These are phyloP conservation scores for Phialocephala subalpina DNA, from an alignment of 2,329 filamentous ascomycete genomes.

Conservation along the genomic window DNA sequence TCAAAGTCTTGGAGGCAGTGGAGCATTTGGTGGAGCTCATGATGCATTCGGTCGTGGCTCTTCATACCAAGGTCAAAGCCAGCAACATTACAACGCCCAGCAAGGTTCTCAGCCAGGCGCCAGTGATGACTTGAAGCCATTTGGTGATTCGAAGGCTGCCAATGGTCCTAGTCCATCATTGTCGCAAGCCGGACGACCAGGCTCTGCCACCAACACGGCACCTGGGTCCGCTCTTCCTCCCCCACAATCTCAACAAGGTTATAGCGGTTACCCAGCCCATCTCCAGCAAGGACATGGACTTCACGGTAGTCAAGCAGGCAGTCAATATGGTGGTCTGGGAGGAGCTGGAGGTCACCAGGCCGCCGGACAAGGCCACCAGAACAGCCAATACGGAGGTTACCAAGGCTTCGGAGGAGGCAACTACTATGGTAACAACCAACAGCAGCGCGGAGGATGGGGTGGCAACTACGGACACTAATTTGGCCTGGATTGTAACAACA, in stretches of 20 bases:
- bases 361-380: constrained; percentile 50
- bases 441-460: constrained; percentile 57
- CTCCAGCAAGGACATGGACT: constrained; percentile 45
- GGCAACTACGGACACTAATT: constrained; percentile 52
- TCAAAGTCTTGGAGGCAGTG: constrained; percentile 43
- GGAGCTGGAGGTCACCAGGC: constrained; percentile 57
- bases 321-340: constrained; percentile 51
- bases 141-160: constrained; percentile 45
- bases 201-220: constrained; percentile 46
- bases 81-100: constrained; percentile 42
- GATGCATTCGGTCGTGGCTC: constrained; percentile 45
- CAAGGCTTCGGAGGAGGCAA: constrained; percentile 52
- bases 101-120: constrained; percentile 42
- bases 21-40: constrained; percentile 43
- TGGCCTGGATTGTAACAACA: constrained; percentile 35
- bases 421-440: constrained; percentile 47
- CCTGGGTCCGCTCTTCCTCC: constrained; percentile 44
- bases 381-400: constrained; percentile 52
- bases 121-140: constrained; percentile 47
- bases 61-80: constrained; percentile 45
- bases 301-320: constrained; percentile 45
- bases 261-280: constrained; percentile 46
- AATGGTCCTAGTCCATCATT: constrained; percentile 47
- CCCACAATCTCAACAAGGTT: constrained; percentile 44
- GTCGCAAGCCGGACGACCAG: constrained; percentile 45